Conservation (phyloP, 1,139 yeast species). For the Wickerhamomyces sp. region DNA sequence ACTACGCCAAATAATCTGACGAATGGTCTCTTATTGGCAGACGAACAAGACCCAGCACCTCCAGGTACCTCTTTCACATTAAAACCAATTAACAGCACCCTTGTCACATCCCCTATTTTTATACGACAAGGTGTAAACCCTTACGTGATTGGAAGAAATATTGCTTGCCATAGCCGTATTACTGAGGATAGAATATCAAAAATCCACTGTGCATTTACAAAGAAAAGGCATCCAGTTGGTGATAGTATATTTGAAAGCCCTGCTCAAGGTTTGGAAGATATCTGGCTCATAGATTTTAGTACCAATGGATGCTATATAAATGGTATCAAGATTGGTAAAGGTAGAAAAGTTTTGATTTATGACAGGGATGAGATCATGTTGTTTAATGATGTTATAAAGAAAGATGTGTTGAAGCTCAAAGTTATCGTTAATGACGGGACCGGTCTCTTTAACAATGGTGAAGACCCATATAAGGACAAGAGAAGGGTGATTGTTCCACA, state of each 20-base stretch:
- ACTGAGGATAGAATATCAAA: constrained; percentile 78
- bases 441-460: constrained; percentile 47
- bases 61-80: constrained; percentile 48
- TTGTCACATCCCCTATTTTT: constrained; percentile 43
- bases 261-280: constrained; percentile 61
- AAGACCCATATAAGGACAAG: background rate
- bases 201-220: constrained; percentile 68
- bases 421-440: constrained; percentile 51
- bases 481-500: constrained; percentile 8
- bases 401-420: constrained; percentile 48
- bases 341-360: constrained; percentile 54
- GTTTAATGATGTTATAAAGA: constrained; percentile 52
- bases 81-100: constrained; percentile 37
- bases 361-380: constrained; percentile 64
- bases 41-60: constrained; percentile 26
- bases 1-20: background rate
- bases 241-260: constrained; percentile 59
- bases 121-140: constrained; percentile 62
- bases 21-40: background rate
- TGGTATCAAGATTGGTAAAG: constrained; percentile 52
- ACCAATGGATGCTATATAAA: constrained; percentile 79
- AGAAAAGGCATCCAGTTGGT: constrained; percentile 55
- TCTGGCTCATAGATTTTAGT: constrained; percentile 81
- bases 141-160: constrained; percentile 61
- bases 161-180: constrained; percentile 53